These are phyloP conservation scores for Fusarium staphyleae DNA, from an alignment of 2,329 filamentous ascomycete genomes.

Conservation along the genomic window DNA sequence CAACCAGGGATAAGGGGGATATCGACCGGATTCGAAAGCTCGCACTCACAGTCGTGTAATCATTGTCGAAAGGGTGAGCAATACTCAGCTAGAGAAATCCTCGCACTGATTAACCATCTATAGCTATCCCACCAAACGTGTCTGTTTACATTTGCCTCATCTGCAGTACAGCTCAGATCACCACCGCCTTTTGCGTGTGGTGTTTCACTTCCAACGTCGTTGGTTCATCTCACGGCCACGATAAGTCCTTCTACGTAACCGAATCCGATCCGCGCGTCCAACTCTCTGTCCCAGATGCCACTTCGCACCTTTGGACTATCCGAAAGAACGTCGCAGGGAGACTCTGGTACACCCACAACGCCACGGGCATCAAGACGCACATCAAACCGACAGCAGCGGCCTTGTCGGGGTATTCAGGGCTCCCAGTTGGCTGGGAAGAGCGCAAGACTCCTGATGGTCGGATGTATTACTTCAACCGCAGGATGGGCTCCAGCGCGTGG, in stretches of 20 bases:
- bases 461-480: constrained; percentile 36
- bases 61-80: constrained; percentile 35
- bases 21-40: constrained; percentile 6
- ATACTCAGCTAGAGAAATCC: accelerated
- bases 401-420: constrained; percentile 4
- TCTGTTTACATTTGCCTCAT: constrained; percentile 40
- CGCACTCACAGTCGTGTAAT: constrained; percentile 11
- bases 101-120: background rate
- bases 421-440: constrained; percentile 39
- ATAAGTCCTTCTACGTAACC: constrained; percentile 39
- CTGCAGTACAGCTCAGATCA: constrained; percentile 36
- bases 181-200: constrained; percentile 39
- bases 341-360: constrained; percentile 40
- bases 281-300: constrained; percentile 21
- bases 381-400: constrained; percentile 32
- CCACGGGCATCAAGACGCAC: constrained; percentile 37
- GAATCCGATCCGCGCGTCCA: constrained; percentile 39
- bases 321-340: constrained; percentile 40
- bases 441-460: constrained; percentile 36
- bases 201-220: constrained; percentile 39
- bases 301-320: constrained; percentile 34
- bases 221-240: constrained; percentile 35
- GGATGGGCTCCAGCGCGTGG: constrained; percentile 35
- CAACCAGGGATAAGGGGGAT: background rate
- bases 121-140: constrained; percentile 37